A percentile compares a stretch with the other conserved stretches of the same genome.
These are phyloP conservation scores for Narthecium ossifragum DNA, from an alignment of 106 monocot species.

Conservation along the genomic window DNA sequence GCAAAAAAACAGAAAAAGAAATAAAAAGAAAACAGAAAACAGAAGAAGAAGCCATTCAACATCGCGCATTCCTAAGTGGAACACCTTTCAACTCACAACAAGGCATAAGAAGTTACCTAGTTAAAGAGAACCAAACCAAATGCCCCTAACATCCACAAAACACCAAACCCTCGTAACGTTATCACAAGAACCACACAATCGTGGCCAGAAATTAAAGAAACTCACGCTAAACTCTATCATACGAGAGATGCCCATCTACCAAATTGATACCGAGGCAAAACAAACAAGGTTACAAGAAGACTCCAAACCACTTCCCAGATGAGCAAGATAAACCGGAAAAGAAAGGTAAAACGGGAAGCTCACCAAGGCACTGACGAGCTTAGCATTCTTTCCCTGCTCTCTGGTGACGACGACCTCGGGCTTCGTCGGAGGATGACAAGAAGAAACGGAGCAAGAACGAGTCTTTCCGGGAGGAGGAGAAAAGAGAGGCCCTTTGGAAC, in stretches of 20 bases:
- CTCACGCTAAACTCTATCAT: no score
- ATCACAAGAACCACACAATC: no score
- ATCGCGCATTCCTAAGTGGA: no score
- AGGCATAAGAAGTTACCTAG: no score
- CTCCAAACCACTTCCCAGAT: neutral
- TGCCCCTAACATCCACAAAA: no score
- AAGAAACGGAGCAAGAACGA: slow-evolving; percentile 4
- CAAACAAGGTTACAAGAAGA: neutral
- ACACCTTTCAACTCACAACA: no score
- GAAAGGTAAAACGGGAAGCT: neutral
- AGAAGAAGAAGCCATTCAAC: neutral
- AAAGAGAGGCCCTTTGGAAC: neutral
- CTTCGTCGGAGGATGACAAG: slow-evolving; percentile 7
- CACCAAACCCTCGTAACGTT: no score
- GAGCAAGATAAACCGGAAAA: neutral
- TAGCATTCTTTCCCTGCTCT: slow-evolving; percentile 63
- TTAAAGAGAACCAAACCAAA: no score
- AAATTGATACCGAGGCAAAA: neutral
- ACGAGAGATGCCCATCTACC: no score
- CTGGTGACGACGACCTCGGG: slow-evolving; percentile 64
- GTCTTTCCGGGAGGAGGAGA: neutral
- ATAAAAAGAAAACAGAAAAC: neutral
- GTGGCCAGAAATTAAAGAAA: no score
- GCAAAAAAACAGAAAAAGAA: neutral
- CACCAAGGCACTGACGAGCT: slow-evolving; percentile 55